Evolutionary conservation across 805 yeast genomes (phyloP), one percentile per base, ranked within the genome.

Genomic region (Yamadazyma phyllophila): DNA sequence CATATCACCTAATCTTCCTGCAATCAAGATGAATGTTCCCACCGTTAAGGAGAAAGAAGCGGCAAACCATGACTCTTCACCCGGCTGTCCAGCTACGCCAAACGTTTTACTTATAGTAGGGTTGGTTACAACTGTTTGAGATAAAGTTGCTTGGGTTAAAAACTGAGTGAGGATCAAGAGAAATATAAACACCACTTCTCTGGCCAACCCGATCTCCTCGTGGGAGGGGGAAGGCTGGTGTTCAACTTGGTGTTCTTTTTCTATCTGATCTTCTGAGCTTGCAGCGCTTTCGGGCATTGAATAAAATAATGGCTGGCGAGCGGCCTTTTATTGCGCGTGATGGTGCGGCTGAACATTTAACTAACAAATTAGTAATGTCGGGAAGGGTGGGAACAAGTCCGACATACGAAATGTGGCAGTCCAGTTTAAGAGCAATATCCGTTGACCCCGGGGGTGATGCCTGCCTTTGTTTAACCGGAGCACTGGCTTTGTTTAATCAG

Each of bases 1-100:
- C 54, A 65, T 46, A 46, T 66, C 71, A 11, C 71, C 72, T 17
- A 67, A 39, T 26, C 69, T 55, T 1, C 72, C 72, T 2, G 63
- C 56, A 1, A 63, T 54, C 11, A 66, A 50, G 38, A 66, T 66
- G 42, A 67, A 67, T 2, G 71, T 65, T 12, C 72, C 72, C 13
- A 64, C 69, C 1, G 68, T 64, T 36, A 67, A 52, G 2, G 71
- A 61, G 36, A 56, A 65, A 1, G 68, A 53, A 1, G 70, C 67
- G 0, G 67, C 49, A 43, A 67, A 66, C 71, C 72, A 67, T 7
- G 69, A 57, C 8, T 60, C 52, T 41, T 65, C 66, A 2, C 72
- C 69, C 1, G 62, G 55, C 11, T 40, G 26, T 38, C 52, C 57
- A 15, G 39, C 53, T 3, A 66, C 67, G 1, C 51, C 53, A 40